Evolutionary conservation across 805 yeast genomes (phyloP).

Genomic region (Sugiyamaella americana): DNA sequence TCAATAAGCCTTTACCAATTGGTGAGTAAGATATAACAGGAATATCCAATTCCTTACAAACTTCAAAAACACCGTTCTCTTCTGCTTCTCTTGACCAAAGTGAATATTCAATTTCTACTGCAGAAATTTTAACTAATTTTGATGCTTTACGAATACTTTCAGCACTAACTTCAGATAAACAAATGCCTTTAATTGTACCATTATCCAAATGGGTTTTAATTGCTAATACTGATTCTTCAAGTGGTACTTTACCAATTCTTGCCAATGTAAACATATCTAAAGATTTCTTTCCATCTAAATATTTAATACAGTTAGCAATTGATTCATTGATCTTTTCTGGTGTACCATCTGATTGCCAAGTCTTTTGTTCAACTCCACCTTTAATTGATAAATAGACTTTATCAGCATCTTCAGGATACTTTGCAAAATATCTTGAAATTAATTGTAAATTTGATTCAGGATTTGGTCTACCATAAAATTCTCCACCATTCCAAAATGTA

Average conservation of each 20-base stretch:
- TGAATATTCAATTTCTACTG: conserved; percentile 77
- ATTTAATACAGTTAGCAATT: conserved; percentile 38
- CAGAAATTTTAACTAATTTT: conserved; percentile 48
- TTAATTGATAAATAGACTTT: conserved; percentile 60
- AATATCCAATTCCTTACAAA: conserved; percentile 50
- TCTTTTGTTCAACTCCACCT: conserved; percentile 47
- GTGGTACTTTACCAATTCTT: conserved; percentile 52
- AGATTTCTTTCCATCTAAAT: conserved; percentile 21
- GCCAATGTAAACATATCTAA: conserved; percentile 64
- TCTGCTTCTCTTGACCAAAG: conserved; percentile 59
- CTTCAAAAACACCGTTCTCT: conserved; percentile 55
- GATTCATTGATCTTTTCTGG: conserved; percentile 43
- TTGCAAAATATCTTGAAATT: conserved; percentile 51
- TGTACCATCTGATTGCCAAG: conserved; percentile 44
- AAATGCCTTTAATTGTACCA: conserved; percentile 58
- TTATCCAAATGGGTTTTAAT: conserved; percentile 41
- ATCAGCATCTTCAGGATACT: conserved; percentile 49
- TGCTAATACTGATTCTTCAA: conserved; percentile 52
- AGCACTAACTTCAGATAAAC: conserved; percentile 68
- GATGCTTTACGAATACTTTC: conserved; percentile 55
- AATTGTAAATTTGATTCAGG: conserved; percentile 48
- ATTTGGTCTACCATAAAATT: conserved; percentile 59
- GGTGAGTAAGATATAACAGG: conserved; percentile 82
- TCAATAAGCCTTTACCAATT: conserved; percentile 68
- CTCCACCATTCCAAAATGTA: conserved; percentile 65